Percentiles rank a stretch among this genome's conserved stretches.
These are phyloP conservation scores for Elaeagnus macrophylla DNA, from an alignment of 306 rosid species.

Conservation along the genomic window DNA sequence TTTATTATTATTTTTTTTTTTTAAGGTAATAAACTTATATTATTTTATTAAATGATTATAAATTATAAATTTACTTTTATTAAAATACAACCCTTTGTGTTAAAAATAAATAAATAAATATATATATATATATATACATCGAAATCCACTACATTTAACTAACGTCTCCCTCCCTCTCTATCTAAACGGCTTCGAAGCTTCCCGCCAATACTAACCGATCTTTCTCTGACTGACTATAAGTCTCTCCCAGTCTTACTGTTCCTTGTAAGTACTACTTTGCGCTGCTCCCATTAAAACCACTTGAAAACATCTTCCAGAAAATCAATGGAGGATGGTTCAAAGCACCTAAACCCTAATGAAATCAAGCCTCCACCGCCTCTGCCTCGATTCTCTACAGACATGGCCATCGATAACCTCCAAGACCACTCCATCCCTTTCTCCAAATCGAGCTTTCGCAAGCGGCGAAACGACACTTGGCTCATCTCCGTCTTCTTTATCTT, in stretches of 20 bases:
- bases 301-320: not conserved
- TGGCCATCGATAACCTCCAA: conserved; percentile 16
- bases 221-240: not conserved
- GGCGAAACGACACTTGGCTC: conserved; percentile 65
- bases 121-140: too few relatives aligned
- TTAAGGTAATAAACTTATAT: too few relatives aligned
- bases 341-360: conserved; percentile 34
- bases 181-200: conserved; percentile 5
- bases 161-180: too few relatives aligned
- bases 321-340: conserved; percentile 27
- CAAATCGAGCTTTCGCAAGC: conserved; percentile 28
- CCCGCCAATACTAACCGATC: conserved; percentile 63
- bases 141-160: too few relatives aligned
- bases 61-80: too few relatives aligned
- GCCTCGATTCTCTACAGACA: conserved; percentile 12
- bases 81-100: too few relatives aligned
- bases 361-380: conserved; percentile 24
- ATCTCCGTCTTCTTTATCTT: conserved; percentile 70
- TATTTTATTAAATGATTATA: too few relatives aligned
- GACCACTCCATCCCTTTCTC: conserved; percentile 19
- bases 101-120: too few relatives aligned
- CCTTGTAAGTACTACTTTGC: conserved; percentile 1
- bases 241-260: conserved; percentile 11
- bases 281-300: not conserved
- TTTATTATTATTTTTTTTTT: too few relatives aligned